Base-by-base conservation (phyloP, 192 early-diverging fungal genomes). In the Backusella luteola region DNA sequence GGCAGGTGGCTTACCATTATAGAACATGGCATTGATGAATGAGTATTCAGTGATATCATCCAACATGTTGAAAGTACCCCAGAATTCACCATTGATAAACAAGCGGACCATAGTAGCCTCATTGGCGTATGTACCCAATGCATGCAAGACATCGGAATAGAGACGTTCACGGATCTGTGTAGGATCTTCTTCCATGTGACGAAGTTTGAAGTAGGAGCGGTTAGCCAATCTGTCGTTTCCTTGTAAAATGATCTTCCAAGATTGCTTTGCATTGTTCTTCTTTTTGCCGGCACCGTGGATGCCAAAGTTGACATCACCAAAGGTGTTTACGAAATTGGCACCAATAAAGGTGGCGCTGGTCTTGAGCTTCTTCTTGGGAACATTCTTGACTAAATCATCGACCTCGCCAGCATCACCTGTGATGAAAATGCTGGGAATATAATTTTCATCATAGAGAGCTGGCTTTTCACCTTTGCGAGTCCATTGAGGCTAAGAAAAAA, bases 141-240 rank as follows among this genome's bases (percentile, higher is more conserved):
- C 83, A 63, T 80, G 75, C 14, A 77, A 39, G 66, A 83, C 73
- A 78, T 87, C 85, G 56, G 85, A 77, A 66, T 84, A 87, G 15
- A 87, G 69, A 72, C 84, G 84, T 75, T 87, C 85, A 77, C 85
- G 85, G 23, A 87, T 83, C 79, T 87, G 85, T 42, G 85, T 87
- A 29, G 85, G 85, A 70, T 87, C 85, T 73, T 83, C 81, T 63
- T 86, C 83, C 79, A 83, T 82, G 38, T 87, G 84, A 41, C 85
- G 83, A 71, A 84, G 53, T 76, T 87, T 87, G 77, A 87, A 83
- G 44, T 74, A 87, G 66, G 29, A 77, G 14, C 85, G 85, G 26
- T 77, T 76, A 34, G 79, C 74, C 6, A 78, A 71, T 26, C 32
- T 71, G 1, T 84, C 69, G 8, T 53, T 75, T 5, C 23, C 42